phyloP scores from a whole-genome alignment of 1,284 basidiomycete genomes.

The Ustilago trichophora region DNA sequence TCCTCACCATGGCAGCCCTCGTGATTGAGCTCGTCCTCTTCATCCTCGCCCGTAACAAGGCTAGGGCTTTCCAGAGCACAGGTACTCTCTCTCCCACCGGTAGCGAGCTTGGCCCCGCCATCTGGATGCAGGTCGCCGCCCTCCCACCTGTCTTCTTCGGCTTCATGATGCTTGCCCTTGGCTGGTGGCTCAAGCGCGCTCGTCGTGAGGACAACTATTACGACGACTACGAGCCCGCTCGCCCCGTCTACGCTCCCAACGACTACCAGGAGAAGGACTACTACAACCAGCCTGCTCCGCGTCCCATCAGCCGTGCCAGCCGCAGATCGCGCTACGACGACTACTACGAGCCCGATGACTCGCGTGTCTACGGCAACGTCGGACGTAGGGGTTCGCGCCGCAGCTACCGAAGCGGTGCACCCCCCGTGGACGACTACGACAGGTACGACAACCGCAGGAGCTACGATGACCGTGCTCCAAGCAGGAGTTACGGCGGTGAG shows the following conservation, averaged over 20 bases:
- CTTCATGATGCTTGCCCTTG: constrained; percentile 45
- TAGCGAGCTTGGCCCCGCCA: constrained; percentile 44
- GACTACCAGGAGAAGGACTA: constrained; percentile 27
- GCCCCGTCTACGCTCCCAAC: constrained; percentile 28
- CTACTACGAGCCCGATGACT: constrained; percentile 43
- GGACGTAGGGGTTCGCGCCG: constrained; percentile 31
- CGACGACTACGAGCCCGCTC: constrained; percentile 45
- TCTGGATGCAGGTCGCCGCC: constrained; percentile 60
- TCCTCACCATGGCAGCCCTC: constrained; percentile 47
- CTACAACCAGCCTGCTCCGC: constrained; percentile 23
- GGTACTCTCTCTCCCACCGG: constrained; percentile 6
- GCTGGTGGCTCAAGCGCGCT: constrained; percentile 46
- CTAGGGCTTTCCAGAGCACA: constrained; percentile 19
- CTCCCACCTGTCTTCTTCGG: constrained; percentile 54
- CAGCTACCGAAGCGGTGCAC: background rate
- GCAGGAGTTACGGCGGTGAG: constrained; percentile 34
- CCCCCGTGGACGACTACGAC: constrained; percentile 21
- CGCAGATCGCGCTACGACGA: constrained; percentile 44
- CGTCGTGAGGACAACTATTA: constrained; percentile 38
- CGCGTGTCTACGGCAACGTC: constrained; percentile 44
- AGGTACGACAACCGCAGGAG: constrained; percentile 32
- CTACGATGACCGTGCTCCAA: constrained; percentile 31
- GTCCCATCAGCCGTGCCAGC: constrained; percentile 36
- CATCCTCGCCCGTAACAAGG: constrained; percentile 44
- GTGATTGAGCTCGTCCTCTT: constrained; percentile 57